Evolutionary conservation across 2,329 filamentous ascomycete species (phyloP), one percentile per base, ranked within the genome.

Genomic region (Coleophoma crateriformis): DNA sequence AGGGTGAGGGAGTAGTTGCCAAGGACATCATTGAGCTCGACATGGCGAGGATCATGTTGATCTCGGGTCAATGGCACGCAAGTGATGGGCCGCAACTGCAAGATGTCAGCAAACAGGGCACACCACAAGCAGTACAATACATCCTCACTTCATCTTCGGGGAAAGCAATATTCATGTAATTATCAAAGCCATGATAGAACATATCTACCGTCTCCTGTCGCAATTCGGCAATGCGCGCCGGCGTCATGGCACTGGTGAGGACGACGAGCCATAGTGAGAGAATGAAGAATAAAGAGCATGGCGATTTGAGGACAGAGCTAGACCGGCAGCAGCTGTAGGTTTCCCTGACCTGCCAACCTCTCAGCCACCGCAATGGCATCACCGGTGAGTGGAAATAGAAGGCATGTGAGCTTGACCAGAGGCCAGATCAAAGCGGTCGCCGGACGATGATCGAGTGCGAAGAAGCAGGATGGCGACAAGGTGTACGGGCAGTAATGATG

Each of bases 1-100:
- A 97, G 76, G 1, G 94, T 97, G 54, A 99, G 75, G 49, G 91
- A 96, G 71, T 97, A 99, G 71, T 99, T 97, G 4, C 94, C 94
- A 40, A 99, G 78, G 13, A 95, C 91, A 68, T 99, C 94, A 71
- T 97, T 97, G 54, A 96, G 76, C 60, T 90, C 91, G 58, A 94
- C 82, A 62, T 95, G 87, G 50, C 79, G 78, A 1, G 88, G 86
- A 64, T 96, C 88, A 44, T 82, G 74, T 60, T 81, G 79, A 71
- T 96, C 91, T 68, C 94, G 86, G 38, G 88, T 90, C 61, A 97
- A 75, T 6, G 94, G 90, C 14, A 74, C 74, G 69, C 94, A 99
- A 22, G 89, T 84, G 17, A 99, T 73, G 8, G 94, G 94, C 42
- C 89, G 87, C 50, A 99, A 75, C 81, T 92, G 58, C 50, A 33